These are phyloP conservation scores for Starmerella bacillaris DNA, from an alignment of 805 yeast genomes.

Conservation along the genomic window DNA sequence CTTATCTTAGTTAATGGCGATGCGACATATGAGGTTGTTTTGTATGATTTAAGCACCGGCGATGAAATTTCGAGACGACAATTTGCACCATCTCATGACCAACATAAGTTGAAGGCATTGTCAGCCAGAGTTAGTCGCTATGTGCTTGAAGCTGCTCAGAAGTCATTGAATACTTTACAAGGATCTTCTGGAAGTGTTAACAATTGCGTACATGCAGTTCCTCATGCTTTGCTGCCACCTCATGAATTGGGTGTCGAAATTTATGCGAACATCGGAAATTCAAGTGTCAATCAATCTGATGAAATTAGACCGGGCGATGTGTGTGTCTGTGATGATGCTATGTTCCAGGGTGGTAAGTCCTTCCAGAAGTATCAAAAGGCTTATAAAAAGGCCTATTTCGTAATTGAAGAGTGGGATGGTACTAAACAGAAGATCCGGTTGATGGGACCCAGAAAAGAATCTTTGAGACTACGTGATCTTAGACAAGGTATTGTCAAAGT, in stretches of 20 bases:
- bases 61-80: slow-evolving; percentile 3
- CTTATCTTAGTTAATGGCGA: slow-evolving; percentile 59
- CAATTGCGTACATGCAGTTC: slow-evolving; percentile 1
- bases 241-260: slow-evolving; percentile 42
- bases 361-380: slow-evolving; percentile 37
- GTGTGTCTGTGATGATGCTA: slow-evolving; percentile 54
- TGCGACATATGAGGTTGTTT: slow-evolving; percentile 46
- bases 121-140: slow-evolving; percentile 35
- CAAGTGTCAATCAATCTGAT: slow-evolving; percentile 35
- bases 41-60: slow-evolving; percentile 34
- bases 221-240: background rate
- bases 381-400: slow-evolving; percentile 41
- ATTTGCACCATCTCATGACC: slow-evolving; percentile 30
- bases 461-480: slow-evolving; percentile 55
- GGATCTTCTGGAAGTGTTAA: slow-evolving; percentile 1
- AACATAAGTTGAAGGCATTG: slow-evolving; percentile 32
- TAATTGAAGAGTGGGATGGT: slow-evolving; percentile 58
- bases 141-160: slow-evolving; percentile 28
- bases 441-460: slow-evolving; percentile 32
- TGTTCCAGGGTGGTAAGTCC: slow-evolving; percentile 46
- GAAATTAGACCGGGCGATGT: slow-evolving; percentile 73
- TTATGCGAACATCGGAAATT: slow-evolving; percentile 37
- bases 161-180: background rate
- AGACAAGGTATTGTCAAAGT: slow-evolving; percentile 63
- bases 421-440: slow-evolving; percentile 33